Conservation (phyloP, 2,329 filamentous ascomycete species). For the Cladosporium sp. region DNA sequence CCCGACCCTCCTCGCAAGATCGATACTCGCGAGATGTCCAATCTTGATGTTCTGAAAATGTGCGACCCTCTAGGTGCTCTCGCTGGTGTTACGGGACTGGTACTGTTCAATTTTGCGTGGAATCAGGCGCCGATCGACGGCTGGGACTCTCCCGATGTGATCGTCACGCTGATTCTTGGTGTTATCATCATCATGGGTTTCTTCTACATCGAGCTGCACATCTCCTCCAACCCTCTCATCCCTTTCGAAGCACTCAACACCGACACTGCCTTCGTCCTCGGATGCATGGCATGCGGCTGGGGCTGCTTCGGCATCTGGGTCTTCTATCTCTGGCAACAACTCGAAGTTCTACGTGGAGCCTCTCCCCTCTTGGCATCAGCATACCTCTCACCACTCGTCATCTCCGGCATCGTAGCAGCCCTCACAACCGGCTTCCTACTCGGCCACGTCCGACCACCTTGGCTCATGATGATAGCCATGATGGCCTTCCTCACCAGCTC, state of each 20-base stretch:
- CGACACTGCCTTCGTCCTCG: slow-evolving; percentile 26
- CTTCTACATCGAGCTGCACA: slow-evolving; percentile 26
- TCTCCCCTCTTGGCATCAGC: slow-evolving; percentile 33
- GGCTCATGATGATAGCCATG: slow-evolving; percentile 37
- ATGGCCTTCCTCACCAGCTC: slow-evolving; percentile 40
- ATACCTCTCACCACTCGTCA: slow-evolving; percentile 30
- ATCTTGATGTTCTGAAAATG: slow-evolving; percentile 20
- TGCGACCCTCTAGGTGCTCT: slow-evolving; percentile 21
- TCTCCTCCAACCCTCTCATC: slow-evolving; percentile 18
- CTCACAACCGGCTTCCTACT: slow-evolving; percentile 35
- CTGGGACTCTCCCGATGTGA: slow-evolving; percentile 27
- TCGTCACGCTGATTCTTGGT: slow-evolving; percentile 28
- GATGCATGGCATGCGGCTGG: slow-evolving; percentile 23
- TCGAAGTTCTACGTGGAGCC: slow-evolving; percentile 28
- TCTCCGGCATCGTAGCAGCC: slow-evolving; percentile 34
- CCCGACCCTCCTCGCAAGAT: slow-evolving; percentile 10
- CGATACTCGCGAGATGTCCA: slow-evolving; percentile 1
- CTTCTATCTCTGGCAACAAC: slow-evolving; percentile 31
- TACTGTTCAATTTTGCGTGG: slow-evolving; percentile 31
- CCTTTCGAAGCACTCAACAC: slow-evolving; percentile 25
- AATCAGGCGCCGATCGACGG: slow-evolving; percentile 32
- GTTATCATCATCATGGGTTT: slow-evolving; percentile 26
- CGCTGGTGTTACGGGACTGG: slow-evolving; percentile 27
- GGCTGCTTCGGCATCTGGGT: slow-evolving; percentile 34
- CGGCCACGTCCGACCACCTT: slow-evolving; percentile 34